Evolutionary conservation across 2,329 filamentous ascomycete species (phyloP).

Genomic region (Parascedosporium putredinis): DNA sequence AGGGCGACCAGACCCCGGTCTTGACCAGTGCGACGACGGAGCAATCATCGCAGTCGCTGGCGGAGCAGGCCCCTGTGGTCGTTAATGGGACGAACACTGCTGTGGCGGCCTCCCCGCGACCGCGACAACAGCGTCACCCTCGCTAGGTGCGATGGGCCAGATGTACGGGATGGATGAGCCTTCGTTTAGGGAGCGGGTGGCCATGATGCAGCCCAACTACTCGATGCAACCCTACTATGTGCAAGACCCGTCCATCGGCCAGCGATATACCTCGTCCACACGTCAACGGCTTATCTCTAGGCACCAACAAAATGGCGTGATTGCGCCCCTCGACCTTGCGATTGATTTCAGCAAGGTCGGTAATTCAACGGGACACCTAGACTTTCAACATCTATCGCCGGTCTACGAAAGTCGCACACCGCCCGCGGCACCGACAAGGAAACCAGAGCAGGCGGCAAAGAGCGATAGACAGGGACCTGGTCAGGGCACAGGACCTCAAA

Average conservation of each 20-base stretch:
- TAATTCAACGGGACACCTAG: constrained; percentile 21
- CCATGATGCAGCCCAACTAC: constrained; percentile 22
- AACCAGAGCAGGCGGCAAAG: constrained; percentile 31
- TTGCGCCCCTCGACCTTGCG: constrained; percentile 47
- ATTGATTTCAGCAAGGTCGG: constrained; percentile 32
- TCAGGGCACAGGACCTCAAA: constrained; percentile 6
- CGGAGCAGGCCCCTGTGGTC: constrained; percentile 21
- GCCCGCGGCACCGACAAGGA: constrained; percentile 52
- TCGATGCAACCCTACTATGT: constrained; percentile 6
- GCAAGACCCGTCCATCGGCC: constrained; percentile 9
- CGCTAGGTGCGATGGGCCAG: not conserved
- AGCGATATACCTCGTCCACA: constrained; percentile 17
- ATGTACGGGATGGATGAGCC: constrained; percentile 21
- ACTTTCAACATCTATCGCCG: constrained; percentile 53
- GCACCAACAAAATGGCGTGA: constrained; percentile 35
- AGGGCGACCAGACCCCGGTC: constrained; percentile 10
- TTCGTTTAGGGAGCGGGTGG: constrained; percentile 31
- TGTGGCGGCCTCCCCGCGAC: constrained; percentile 9
- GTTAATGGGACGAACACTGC: constrained; percentile 23
- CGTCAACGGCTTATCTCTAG: constrained; percentile 28
- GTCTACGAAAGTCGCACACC: constrained; percentile 65
- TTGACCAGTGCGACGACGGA: constrained; percentile 9
- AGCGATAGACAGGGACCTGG: constrained; percentile 1
- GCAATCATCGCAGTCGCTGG: constrained; percentile 12
- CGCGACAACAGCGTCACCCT: constrained; percentile 8